Evolutionary conservation across 2,329 filamentous ascomycete genomes (phyloP).

Genomic region (Alternaria consortialis): DNA sequence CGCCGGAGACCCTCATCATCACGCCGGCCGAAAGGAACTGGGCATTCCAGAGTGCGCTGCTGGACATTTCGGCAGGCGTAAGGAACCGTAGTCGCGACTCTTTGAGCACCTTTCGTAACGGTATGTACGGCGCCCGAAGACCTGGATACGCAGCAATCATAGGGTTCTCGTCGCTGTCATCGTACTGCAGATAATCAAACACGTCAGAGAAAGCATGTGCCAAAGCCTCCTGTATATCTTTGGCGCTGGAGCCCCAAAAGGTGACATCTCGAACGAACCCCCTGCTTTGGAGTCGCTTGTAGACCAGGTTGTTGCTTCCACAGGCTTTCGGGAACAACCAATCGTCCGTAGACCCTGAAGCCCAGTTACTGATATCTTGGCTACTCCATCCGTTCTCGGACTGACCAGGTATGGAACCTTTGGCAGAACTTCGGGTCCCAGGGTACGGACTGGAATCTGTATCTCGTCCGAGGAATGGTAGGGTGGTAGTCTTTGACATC

Average conservation of each 20-base stretch:
- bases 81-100: slow-evolving; percentile 77
- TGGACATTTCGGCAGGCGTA: slow-evolving; percentile 75
- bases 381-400: slow-evolving; percentile 59
- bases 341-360: slow-evolving; percentile 57
- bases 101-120: slow-evolving; percentile 78
- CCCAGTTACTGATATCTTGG: slow-evolving; percentile 60
- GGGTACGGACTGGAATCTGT: slow-evolving; percentile 37
- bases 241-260: slow-evolving; percentile 70
- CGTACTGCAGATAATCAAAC: slow-evolving; percentile 46
- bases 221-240: slow-evolving; percentile 72
- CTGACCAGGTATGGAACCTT: slow-evolving; percentile 33
- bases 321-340: slow-evolving; percentile 76
- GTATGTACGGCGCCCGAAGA: slow-evolving; percentile 74
- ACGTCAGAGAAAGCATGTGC: slow-evolving; percentile 68
- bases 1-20: slow-evolving; percentile 73
- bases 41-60: slow-evolving; percentile 74
- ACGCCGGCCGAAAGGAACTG: slow-evolving; percentile 74
- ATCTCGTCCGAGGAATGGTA: slow-evolving; percentile 24
- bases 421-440: slow-evolving; percentile 18
- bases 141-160: slow-evolving; percentile 57
- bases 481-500: slow-evolving; percentile 21
- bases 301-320: slow-evolving; percentile 68
- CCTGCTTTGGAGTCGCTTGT: slow-evolving; percentile 76
- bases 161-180: slow-evolving; percentile 38
- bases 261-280: slow-evolving; percentile 73